Evolutionary conservation across 2,329 filamentous ascomycete genomes (phyloP).

Genomic region (Blastomyces percursus): DNA sequence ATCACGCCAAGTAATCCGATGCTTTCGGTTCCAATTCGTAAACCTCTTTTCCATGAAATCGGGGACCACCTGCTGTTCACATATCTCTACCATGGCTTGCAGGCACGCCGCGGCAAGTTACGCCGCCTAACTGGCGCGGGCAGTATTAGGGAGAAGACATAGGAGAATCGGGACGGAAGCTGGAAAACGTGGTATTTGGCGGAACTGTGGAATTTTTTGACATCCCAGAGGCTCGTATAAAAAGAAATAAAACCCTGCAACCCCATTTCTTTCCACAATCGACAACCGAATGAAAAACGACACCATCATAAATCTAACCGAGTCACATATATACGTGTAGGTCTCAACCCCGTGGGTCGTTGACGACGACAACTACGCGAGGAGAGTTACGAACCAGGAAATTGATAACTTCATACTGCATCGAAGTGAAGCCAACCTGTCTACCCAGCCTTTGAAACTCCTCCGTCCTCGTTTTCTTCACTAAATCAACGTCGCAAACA

Average conservation of each 20-base stretch:
- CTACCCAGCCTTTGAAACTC: not conserved
- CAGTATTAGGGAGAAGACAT: not conserved
- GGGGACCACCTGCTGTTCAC: constrained; percentile 3
- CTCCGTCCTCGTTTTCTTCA: not conserved
- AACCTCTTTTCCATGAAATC: constrained; percentile 3
- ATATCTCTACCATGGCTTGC: constrained; percentile 4
- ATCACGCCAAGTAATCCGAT: not conserved
- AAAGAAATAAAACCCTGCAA: not conserved
- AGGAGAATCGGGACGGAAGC: not conserved
- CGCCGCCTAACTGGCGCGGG: not conserved
- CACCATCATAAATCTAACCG: not conserved
- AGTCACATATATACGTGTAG: not conserved
- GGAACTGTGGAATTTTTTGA: constrained; percentile 2
- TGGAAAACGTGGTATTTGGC: not conserved
- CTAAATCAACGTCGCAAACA: not conserved
- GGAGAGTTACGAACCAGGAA: not conserved
- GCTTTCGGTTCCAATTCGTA: constrained; percentile 5
- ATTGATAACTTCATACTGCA: not conserved
- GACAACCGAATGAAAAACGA: not conserved
- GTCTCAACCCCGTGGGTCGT: constrained; percentile 3
- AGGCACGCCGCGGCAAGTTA: not conserved
- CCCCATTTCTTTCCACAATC: not conserved
- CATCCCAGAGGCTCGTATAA: not conserved
- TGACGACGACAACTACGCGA: not conserved
- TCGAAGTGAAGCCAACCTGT: constrained; percentile 2